Evolutionary conservation across 1,284 basidiomycete genomes (phyloP).

Genomic region (Dichomitus squalens): DNA sequence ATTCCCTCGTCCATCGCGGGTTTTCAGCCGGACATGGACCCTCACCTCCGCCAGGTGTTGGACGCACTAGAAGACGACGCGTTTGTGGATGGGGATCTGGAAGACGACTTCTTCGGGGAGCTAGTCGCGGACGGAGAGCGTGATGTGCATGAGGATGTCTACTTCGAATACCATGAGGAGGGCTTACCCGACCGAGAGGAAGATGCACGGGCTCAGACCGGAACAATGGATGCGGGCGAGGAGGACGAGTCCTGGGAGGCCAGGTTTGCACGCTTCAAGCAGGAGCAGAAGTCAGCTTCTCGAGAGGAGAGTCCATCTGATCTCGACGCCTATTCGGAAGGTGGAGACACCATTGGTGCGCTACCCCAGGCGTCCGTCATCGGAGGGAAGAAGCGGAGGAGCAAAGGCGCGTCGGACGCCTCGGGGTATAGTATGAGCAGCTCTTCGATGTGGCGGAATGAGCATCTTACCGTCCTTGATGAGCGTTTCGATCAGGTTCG

Average conservation of each 20-base stretch:
- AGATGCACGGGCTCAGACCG: slow-evolving; percentile 26
- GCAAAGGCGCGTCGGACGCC: slow-evolving; percentile 80
- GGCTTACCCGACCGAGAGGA: slow-evolving; percentile 40
- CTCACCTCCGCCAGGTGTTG: slow-evolving; percentile 89
- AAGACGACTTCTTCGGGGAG: slow-evolving; percentile 75
- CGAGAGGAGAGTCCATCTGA: slow-evolving; percentile 46
- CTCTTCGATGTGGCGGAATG: slow-evolving; percentile 93
- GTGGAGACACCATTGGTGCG: slow-evolving; percentile 77
- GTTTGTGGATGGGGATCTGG: slow-evolving; percentile 78
- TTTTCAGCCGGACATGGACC: slow-evolving; percentile 96
- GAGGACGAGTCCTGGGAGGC: slow-evolving; percentile 64
- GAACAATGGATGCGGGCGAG: slow-evolving; percentile 21
- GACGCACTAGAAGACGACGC: slow-evolving; percentile 97
- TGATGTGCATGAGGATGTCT: slow-evolving; percentile 50
- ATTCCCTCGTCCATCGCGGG: slow-evolving; percentile 86
- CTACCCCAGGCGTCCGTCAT: slow-evolving; percentile 75
- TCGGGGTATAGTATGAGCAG: slow-evolving; percentile 97
- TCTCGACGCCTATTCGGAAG: slow-evolving; percentile 63
- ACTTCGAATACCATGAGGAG: slow-evolving; percentile 75
- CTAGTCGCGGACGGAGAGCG: slow-evolving; percentile 79
- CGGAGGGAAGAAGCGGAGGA: slow-evolving; percentile 74
- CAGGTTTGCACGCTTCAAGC: slow-evolving; percentile 79
- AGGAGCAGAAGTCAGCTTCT: slow-evolving; percentile 41
- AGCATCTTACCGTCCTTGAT: slow-evolving; percentile 87
- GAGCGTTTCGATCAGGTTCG: slow-evolving; percentile 90